Percentiles rank a stretch among this genome's conserved stretches.
Conservation (phyloP, 163 green algal species). For the Volvox carteri region DNA sequence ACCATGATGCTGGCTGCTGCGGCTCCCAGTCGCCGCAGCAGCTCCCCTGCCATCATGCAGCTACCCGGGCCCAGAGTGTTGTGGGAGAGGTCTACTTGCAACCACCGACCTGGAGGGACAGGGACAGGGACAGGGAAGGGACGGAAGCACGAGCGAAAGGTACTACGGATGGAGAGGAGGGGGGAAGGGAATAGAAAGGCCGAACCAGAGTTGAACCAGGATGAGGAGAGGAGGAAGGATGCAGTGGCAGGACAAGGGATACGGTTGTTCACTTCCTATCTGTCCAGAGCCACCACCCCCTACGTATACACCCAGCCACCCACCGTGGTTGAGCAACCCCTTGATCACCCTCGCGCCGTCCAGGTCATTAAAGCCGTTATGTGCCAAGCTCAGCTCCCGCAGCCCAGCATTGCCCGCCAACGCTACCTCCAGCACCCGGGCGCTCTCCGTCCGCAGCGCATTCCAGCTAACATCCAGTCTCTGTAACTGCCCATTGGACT, state of each 20-base stretch:
- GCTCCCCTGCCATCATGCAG: slow-evolving; percentile 59
- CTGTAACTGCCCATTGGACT: slow-evolving; percentile 4
- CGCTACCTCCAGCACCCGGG: slow-evolving; percentile 38
- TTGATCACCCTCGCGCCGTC: slow-evolving; percentile 60
- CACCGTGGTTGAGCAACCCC: slow-evolving; percentile 59
- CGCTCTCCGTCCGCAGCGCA: slow-evolving; percentile 51
- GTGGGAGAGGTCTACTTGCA: slow-evolving; percentile 59
- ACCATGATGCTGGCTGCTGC: slow-evolving; percentile 1
- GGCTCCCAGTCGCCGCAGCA: slow-evolving; percentile 45
- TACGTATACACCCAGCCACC: too few relatives aligned
- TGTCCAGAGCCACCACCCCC: too few relatives aligned
- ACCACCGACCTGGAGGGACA: slow-evolving; percentile 11
- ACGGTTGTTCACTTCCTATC: too few relatives aligned
- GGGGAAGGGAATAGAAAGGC: not conserved
- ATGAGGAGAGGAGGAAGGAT: too few relatives aligned
- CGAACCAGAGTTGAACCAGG: too few relatives aligned
- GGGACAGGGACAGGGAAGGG: not conserved
- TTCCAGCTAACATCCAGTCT: slow-evolving; percentile 60
- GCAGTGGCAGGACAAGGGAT: too few relatives aligned
- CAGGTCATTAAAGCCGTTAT: slow-evolving; percentile 64
- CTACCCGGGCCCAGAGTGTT: slow-evolving; percentile 62
- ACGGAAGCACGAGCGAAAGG: not conserved
- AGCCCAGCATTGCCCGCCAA: slow-evolving; percentile 58
- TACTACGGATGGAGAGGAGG: too few relatives aligned
- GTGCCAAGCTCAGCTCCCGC: slow-evolving; percentile 45